Evolutionary conservation across 345 rosid species (phyloP).

Genomic region (Euclidium syriacum): DNA sequence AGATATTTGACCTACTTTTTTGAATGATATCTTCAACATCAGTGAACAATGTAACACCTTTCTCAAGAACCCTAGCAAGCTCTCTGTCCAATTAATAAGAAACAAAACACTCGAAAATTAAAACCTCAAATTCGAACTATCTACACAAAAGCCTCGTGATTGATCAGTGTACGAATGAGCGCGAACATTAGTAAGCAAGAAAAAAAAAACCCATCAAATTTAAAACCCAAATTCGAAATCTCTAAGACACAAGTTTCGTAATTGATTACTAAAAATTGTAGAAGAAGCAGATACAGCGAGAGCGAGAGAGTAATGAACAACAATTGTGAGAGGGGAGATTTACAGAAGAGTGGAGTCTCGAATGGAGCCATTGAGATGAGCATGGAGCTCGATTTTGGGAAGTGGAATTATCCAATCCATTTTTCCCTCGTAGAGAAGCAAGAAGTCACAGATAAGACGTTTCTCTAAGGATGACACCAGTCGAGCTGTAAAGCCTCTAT

Average conservation of each 20-base stretch:
- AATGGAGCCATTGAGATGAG: slow-evolving; percentile 97
- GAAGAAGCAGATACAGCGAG: not conserved
- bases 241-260: too few species aligned
- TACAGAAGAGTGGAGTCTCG: slow-evolving; percentile 87
- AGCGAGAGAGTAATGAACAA: not conserved
- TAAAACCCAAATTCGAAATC: too few species aligned
- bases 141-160: not conserved
- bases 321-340: not conserved
- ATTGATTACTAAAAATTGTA: too few species aligned
- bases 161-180: slow-evolving; percentile 1
- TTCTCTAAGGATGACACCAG: slow-evolving; percentile 3
- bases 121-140: not conserved
- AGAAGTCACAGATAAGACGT: slow-evolving; percentile 16
- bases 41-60: slow-evolving; percentile 52
- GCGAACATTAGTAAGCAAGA: too few species aligned
- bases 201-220: too few species aligned
- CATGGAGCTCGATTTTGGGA: slow-evolving; percentile 94
- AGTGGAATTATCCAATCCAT: slow-evolving; percentile 65
- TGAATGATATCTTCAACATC: slow-evolving; percentile 80
- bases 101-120: not conserved
- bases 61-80: slow-evolving; percentile 70
- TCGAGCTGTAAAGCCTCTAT: not conserved
- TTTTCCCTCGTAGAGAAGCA: slow-evolving; percentile 7
- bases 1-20: slow-evolving; percentile 42
- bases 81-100: slow-evolving; percentile 44